Evolutionary conservation across 192 early-diverging fungal species (phyloP), one percentile per base, ranked within the genome.

Genomic region (Rhizophagus prolifer): DNA sequence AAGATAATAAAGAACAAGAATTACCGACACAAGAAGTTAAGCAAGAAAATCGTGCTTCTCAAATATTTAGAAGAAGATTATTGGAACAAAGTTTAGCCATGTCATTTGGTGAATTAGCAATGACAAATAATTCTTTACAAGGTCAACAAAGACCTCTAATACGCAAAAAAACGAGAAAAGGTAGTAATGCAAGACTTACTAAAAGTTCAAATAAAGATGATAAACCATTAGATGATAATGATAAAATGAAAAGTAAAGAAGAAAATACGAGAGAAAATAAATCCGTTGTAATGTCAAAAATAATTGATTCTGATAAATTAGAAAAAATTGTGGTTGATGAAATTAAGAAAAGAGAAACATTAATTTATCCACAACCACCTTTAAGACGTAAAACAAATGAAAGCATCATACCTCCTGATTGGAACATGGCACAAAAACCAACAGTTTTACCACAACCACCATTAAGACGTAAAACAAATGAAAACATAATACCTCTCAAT

Each of bases 171-270:
- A 75, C 74, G 9, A 75, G 36, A 65, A 75, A 75, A 23, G 44
- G 74, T 34, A 75, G 74, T 65, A 75, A 75, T 47, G 74, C 74
- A n/a, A 66, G 44, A 47, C 19, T 75, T 34, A 2, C 9, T 16
- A 6, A 10, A 31, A 38, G 31, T 9, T 34, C 16, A 41, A 19
- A 67, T 9, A 67, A 67, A 9, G 41, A 13, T 38, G 65, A 44
- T 19, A 5, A 19, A 38, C 3, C 6, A 1, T 30, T 41, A n/a
- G 1, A 14, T 10, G 14, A 25, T 30, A 63, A 63, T 2, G 28
- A 25, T 14, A 4, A 12, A 13, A 28, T 63, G 25, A 63, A 63
- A 26, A 9, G 9, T 63, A 28, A 63, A 30, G 28, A 25, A 63
- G 60, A 7, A 26, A 26, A 26, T 4, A 21, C 66, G 2, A 8